These are phyloP conservation scores for Termitomyces sp. DNA, from an alignment of 768 basidiomycete species.

Conservation along the genomic window DNA sequence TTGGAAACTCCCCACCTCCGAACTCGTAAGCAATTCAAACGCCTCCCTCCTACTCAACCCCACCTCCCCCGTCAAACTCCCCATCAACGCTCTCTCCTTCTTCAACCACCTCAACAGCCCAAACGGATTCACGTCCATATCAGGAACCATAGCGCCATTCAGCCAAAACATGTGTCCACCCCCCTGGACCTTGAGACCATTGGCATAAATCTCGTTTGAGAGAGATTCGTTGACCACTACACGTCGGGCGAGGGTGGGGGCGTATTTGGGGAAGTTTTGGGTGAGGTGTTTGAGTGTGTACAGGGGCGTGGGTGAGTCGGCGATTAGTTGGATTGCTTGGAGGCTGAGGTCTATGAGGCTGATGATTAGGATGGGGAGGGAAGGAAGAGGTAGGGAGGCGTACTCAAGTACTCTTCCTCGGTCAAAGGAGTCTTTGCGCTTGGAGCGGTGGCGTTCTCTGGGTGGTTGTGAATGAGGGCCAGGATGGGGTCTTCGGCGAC, in stretches of 20 bases:
- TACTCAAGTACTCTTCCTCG: constrained; percentile 56
- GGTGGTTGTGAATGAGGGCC: constrained; percentile 37
- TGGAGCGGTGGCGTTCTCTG: constrained; percentile 37
- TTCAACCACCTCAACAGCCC: constrained; percentile 69
- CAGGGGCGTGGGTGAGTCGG: constrained; percentile 54
- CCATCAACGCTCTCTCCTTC: constrained; percentile 66
- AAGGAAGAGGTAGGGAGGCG: neutral
- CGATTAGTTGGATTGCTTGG: constrained; percentile 75
- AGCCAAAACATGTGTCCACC: constrained; percentile 71
- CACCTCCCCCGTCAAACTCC: constrained; percentile 51
- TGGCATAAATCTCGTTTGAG: constrained; percentile 52
- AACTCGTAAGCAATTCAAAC: constrained; percentile 70
- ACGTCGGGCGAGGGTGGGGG: constrained; percentile 68
- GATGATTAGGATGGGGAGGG: constrained; percentile 2
- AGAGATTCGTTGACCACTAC: constrained; percentile 53
- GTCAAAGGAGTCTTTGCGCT: constrained; percentile 43
- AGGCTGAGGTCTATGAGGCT: constrained; percentile 59
- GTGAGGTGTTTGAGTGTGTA: constrained; percentile 63
- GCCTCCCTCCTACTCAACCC: constrained; percentile 67
- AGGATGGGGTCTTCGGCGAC: constrained; percentile 33
- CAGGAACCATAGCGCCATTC: constrained; percentile 66
- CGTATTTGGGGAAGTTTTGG: constrained; percentile 90
- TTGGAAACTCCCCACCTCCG: constrained; percentile 51
- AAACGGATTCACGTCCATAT: constrained; percentile 70
- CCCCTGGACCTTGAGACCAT: constrained; percentile 50